A percentile compares a stretch with the other conserved stretches of the same genome.
Evolutionary conservation across 805 yeast genomes (phyloP).

Genomic region (Pichia manshurica): DNA sequence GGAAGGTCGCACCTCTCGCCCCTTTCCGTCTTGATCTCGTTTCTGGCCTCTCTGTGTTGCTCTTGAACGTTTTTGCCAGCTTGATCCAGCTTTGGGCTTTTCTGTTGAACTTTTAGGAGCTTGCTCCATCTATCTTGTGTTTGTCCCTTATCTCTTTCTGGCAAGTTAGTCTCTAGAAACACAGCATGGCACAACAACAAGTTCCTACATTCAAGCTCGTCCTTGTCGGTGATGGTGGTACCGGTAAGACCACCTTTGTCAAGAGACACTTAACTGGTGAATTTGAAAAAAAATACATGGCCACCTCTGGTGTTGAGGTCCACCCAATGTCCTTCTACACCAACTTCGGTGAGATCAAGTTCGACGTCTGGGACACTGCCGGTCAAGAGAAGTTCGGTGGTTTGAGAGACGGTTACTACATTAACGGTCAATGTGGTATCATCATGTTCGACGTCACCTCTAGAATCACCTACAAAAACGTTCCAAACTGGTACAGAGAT

Average conservation of each 20-base stretch:
- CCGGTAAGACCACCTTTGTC: constrained; percentile 99
- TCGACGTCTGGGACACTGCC: constrained; percentile 99
- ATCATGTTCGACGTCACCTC: constrained; percentile 99
- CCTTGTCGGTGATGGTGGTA: constrained; percentile 99
- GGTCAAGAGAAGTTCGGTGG: constrained; percentile 99
- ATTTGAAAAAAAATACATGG: constrained; percentile 97
- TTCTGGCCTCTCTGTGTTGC: too few species aligned
- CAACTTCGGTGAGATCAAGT: constrained; percentile 96
- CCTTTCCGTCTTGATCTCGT: neutral
- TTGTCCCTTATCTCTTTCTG: too few species aligned
- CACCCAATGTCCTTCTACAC: constrained; percentile 98
- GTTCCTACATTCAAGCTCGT: constrained; percentile 98
- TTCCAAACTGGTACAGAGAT: constrained; percentile 99
- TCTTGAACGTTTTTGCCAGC: too few species aligned
- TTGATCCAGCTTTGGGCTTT: too few species aligned
- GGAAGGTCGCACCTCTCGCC: neutral
- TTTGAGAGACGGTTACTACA: constrained; percentile 98
- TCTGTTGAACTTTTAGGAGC: too few species aligned
- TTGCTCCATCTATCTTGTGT: too few species aligned
- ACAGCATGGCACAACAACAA: constrained; percentile 40
- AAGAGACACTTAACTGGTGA: constrained; percentile 99
- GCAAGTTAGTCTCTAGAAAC: neutral
- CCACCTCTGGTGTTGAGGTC: constrained; percentile 99
- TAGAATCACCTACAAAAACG: constrained; percentile 98
- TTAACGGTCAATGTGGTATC: constrained; percentile 99